Percentiles rank a stretch among this genome's conserved stretches.
These are phyloP conservation scores for Balansia obtecta DNA, from an alignment of 2,329 filamentous ascomycete species.

Conservation along the genomic window DNA sequence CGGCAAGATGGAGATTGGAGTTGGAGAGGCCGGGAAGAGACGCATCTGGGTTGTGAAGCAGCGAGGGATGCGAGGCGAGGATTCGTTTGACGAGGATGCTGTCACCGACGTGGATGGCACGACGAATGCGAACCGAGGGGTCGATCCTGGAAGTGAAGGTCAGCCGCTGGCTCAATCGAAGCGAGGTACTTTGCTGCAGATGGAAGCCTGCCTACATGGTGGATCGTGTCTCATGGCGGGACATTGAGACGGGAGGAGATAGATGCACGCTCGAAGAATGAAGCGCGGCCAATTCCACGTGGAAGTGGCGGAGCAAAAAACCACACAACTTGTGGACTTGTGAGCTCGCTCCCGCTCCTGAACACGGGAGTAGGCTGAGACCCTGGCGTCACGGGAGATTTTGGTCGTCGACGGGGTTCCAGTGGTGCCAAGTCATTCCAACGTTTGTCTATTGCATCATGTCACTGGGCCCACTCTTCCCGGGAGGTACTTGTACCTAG, in stretches of 20 bases:
- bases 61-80: slow-evolving; percentile 55
- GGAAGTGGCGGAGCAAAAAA: not conserved
- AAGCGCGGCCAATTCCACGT: not conserved
- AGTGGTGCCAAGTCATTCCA: no score
- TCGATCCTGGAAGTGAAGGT: slow-evolving; percentile 48
- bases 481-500: no score
- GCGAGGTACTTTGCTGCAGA: not conserved
- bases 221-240: slow-evolving; percentile 10
- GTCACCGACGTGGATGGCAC: slow-evolving; percentile 69
- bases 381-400: not conserved
- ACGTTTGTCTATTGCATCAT: not conserved
- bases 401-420: no score
- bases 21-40: slow-evolving; percentile 58
- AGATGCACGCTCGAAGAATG: not conserved
- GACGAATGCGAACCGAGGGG: slow-evolving; percentile 61
- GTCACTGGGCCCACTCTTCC: no score
- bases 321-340: no score
- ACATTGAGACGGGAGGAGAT: not conserved
- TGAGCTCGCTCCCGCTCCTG: no score
- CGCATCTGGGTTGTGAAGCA: slow-evolving; percentile 70
- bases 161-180: not conserved
- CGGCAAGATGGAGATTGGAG: slow-evolving; percentile 73
- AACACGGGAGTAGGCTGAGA: no score
- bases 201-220: slow-evolving; percentile 9
- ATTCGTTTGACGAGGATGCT: slow-evolving; percentile 62